Base-by-base conservation (phyloP, 1,139 yeast species). In the Candida mesenterica region DNA sequence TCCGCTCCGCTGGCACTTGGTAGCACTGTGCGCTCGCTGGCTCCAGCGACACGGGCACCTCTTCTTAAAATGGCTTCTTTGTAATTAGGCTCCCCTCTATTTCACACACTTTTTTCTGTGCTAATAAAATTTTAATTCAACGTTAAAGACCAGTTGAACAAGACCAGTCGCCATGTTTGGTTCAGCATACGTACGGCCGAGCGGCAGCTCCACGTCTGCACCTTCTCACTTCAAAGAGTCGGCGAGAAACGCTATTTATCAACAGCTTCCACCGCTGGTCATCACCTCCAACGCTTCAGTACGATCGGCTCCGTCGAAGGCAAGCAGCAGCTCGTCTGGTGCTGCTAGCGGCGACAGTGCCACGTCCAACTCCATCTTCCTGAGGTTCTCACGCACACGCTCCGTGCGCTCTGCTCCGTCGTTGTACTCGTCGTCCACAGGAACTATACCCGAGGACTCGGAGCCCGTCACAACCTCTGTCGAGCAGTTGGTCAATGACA, bases 191-290 rank as follows among this genome's bases (percentile, higher is more conserved):
- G 55, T 61, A 15, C 57, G 71, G 34, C 51, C 55, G 33, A 53
- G 52, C 33, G 57, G 57, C 30, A 28, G 33, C 20, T 28, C 38
- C 10, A 31, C 31, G 46, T 41, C 55, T 32, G 57, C 72, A n/a
- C 75, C 76, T 7, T 49, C 65, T 8, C 69, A 65, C 27, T 69
- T 70, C 51, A 65, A 65, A 39, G 75, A 70, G 34, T 57, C 59
- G 34, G 76, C 76, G 30, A 61, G 76, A 54, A 65, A 58, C 47
- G 74, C 72, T 44, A 68, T 70, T 44, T 70, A 67, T 45, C 72
- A 64, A 43, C 74, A 68, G 44, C 57, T 70, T 29, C 72, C 71
- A 5, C 60, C 62, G 4, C 48, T 49, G 29, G 60, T 57, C 33
- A 49, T 52, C 8, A 51, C 59, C 10, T 49, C 52, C 24, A 46